These are phyloP conservation scores for Metschnikowia gelsemii DNA, from an alignment of 805 yeast species.

Conservation along the genomic window DNA sequence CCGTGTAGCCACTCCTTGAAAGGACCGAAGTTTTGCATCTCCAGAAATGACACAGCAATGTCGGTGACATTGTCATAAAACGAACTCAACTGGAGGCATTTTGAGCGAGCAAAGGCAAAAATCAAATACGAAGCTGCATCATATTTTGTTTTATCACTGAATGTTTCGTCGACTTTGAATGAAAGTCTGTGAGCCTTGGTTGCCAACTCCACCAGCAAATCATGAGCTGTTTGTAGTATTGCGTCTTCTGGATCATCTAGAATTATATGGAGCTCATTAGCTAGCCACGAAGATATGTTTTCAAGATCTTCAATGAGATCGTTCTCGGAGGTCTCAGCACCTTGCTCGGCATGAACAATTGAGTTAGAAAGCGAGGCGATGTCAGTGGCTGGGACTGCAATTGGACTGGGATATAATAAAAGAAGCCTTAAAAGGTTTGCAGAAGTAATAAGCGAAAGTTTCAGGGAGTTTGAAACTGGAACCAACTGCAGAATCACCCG, in stretches of 20 bases:
- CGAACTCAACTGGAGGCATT: slow-evolving; percentile 15
- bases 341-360: slow-evolving; percentile 4
- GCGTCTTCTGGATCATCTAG: slow-evolving; percentile 7
- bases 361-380: slow-evolving; percentile 7
- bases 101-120: slow-evolving; percentile 17
- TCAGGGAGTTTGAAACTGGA: slow-evolving; percentile 3
- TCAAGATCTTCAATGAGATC: slow-evolving; percentile 16
- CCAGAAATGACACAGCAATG: slow-evolving; percentile 13
- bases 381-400: slow-evolving; percentile 3
- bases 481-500: slow-evolving; percentile 7
- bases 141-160: too few species aligned
- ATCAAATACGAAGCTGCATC: too few species aligned
- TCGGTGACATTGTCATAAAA: slow-evolving; percentile 20
- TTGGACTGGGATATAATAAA: slow-evolving; percentile 14
- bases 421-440: slow-evolving; percentile 13
- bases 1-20: slow-evolving; percentile 32
- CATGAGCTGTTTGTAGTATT: slow-evolving; percentile 11
- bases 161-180: neutral
- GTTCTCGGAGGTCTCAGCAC: neutral
- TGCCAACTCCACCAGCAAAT: slow-evolving; percentile 7
- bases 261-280: slow-evolving; percentile 1
- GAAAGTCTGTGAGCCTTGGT: slow-evolving; percentile 4
- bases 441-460: slow-evolving; percentile 10
- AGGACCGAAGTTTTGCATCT: slow-evolving; percentile 18
- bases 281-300: slow-evolving; percentile 10